Conservation (phyloP, 1,284 basidiomycete species). For the Cryptococcus sp. region DNA sequence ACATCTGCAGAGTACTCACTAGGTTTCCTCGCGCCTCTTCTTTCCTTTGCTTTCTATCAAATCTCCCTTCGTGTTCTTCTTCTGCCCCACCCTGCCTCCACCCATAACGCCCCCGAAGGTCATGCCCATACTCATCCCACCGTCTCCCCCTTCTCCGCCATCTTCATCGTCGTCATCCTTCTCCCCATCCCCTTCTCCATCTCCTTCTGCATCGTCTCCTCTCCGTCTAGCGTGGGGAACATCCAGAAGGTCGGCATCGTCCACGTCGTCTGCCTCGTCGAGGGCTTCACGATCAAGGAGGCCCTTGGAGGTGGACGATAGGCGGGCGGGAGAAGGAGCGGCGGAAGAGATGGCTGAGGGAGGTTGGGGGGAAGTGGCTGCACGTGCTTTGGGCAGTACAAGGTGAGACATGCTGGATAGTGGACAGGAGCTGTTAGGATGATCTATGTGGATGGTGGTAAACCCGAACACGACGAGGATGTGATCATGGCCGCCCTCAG, state of each 20-base stretch:
- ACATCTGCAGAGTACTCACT: conserved; percentile 7
- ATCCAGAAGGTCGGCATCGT: conserved; percentile 19
- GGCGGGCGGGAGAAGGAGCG: neutral
- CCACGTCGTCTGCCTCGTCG: conserved; percentile 25
- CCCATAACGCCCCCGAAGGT: neutral
- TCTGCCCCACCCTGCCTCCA: conserved; percentile 1
- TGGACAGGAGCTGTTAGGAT: no score
- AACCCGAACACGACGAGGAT: no score
- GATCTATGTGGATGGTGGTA: no score
- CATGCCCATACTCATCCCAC: neutral
- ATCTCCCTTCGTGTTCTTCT: conserved; percentile 4
- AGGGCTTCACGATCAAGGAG: conserved; percentile 12
- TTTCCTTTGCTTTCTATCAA: conserved; percentile 15
- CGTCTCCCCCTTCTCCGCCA: neutral
- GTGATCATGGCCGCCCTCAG: no score
- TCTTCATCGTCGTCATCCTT: conserved; percentile 9
- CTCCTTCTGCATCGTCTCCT: conserved; percentile 17
- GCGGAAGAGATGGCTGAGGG: no score
- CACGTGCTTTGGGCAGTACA: conserved; percentile 1
- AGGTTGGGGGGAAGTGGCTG: no score
- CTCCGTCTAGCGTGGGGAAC: conserved; percentile 8
- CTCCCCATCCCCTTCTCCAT: conserved; percentile 18
- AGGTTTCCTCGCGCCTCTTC: conserved; percentile 15
- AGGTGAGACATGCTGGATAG: conserved; percentile 10
- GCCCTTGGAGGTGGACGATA: conserved; percentile 3